These are phyloP conservation scores for Coemansia sp. DNA, from an alignment of 192 early-diverging fungal species.

Conservation along the genomic window DNA sequence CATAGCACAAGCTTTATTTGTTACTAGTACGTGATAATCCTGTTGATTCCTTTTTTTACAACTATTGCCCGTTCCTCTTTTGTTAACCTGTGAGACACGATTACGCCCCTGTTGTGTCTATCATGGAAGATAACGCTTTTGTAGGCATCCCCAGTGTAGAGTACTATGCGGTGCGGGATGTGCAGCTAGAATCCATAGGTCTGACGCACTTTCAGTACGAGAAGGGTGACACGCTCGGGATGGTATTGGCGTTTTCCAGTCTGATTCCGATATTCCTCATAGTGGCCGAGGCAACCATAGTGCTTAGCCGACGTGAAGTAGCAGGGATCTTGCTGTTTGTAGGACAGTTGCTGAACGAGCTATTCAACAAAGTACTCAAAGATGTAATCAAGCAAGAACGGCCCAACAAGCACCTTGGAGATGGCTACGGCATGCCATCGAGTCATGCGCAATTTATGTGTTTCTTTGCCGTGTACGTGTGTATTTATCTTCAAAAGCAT, in stretches of 20 bases:
- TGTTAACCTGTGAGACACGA: no score
- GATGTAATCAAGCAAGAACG: constrained; percentile 18
- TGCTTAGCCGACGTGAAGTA: constrained; percentile 45
- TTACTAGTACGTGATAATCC: no score
- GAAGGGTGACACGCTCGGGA: constrained; percentile 37
- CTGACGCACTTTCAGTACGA: constrained; percentile 48
- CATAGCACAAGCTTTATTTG: no score
- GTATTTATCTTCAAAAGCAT: constrained; percentile 17
- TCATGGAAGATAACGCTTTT: no score
- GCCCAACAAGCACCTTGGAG: constrained; percentile 34
- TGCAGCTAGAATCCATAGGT: constrained; percentile 30
- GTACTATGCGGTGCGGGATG: no score
- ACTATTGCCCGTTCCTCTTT: background rate
- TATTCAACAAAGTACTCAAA: constrained; percentile 32
- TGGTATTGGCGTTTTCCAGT: constrained; percentile 31
- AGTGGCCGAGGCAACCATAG: constrained; percentile 35
- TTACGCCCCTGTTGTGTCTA: no score
- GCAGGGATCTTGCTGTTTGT: constrained; percentile 22
- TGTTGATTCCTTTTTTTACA: background rate
- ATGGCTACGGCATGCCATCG: constrained; percentile 52
- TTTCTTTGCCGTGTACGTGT: constrained; percentile 25
- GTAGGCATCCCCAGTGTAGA: no score
- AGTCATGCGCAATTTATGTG: constrained; percentile 53
- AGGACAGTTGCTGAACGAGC: constrained; percentile 45
- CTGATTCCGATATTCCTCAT: constrained; percentile 47